Conservation (phyloP, 805 yeast species). For the Yarrowia sp. region DNA sequence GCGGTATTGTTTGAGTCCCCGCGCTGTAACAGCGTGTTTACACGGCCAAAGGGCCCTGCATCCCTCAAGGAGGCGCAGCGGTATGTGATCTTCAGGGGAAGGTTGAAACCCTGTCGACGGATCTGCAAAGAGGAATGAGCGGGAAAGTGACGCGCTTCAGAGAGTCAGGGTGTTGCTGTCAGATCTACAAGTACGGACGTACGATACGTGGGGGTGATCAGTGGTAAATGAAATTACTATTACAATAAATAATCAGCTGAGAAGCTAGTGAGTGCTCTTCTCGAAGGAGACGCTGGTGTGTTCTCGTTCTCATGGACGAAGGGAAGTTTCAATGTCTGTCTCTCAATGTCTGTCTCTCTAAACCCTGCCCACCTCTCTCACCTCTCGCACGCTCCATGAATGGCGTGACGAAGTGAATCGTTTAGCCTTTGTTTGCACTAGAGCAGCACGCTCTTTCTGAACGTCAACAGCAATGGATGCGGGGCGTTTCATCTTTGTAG, state of each 20-base stretch:
- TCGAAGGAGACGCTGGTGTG: no score
- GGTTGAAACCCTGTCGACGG: slow-evolving; percentile 21
- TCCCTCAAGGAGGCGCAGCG: slow-evolving; percentile 29
- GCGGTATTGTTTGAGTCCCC: background rate
- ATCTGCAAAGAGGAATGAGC: slow-evolving; percentile 35
- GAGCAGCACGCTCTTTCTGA: slow-evolving; percentile 27
- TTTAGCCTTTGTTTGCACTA: slow-evolving; percentile 21
- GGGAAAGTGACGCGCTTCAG: slow-evolving; percentile 8
- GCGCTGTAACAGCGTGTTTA: no score
- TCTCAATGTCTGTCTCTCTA: background rate
- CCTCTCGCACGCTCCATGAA: slow-evolving; percentile 28
- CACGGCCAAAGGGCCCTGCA: slow-evolving; percentile 9
- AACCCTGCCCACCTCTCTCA: slow-evolving; percentile 11
- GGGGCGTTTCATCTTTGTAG: slow-evolving; percentile 14
- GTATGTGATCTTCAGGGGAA: slow-evolving; percentile 37
- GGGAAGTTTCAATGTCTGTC: no score
- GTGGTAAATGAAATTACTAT: background rate
- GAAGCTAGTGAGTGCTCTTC: background rate
- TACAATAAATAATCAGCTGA: slow-evolving; percentile 12
- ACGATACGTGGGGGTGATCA: no score
- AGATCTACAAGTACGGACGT: background rate
- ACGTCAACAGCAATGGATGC: slow-evolving; percentile 16
- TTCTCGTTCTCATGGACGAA: no score
- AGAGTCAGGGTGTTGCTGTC: slow-evolving; percentile 1
- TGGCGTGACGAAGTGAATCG: slow-evolving; percentile 23